These are phyloP conservation scores for Bolboschoenoplectus hybrid DNA, from an alignment of 202 grass and related monocot genomes.

Conservation along the genomic window DNA sequence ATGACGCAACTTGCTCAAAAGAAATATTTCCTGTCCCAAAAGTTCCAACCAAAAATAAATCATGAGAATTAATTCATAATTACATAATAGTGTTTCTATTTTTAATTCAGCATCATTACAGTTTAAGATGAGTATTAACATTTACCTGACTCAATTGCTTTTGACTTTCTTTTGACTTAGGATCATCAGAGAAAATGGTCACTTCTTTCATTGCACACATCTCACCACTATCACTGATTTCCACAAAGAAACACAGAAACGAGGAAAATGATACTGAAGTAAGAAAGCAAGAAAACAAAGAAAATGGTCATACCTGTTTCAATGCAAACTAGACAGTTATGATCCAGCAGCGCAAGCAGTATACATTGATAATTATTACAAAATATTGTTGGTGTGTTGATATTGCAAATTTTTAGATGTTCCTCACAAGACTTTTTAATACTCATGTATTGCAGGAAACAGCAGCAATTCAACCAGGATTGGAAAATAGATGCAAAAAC, in stretches of 20 bases:
- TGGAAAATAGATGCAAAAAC: constrained; percentile 1
- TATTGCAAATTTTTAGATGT: not conserved
- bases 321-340: constrained; percentile 32
- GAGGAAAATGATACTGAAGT: constrained; percentile 35
- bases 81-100: constrained; percentile 23
- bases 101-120: not conserved
- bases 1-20: constrained; percentile 87
- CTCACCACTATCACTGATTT: constrained; percentile 86
- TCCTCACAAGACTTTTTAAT: not conserved
- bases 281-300: constrained; percentile 25
- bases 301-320: constrained; percentile 17
- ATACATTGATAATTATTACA: constrained; percentile 3
- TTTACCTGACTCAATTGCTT: constrained; percentile 88
- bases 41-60: constrained; percentile 25
- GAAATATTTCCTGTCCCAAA: constrained; percentile 87
- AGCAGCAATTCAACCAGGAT: not conserved
- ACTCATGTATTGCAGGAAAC: constrained; percentile 14
- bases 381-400: not conserved
- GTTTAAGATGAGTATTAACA: constrained; percentile 10
- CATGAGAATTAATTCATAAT: constrained; percentile 22
- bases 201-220: constrained; percentile 99
- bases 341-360: constrained; percentile 8
- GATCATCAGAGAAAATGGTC: constrained; percentile 97
- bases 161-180: constrained; percentile 98
- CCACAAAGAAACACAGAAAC: constrained; percentile 30